A percentile compares a stretch with the other conserved stretches of the same genome.
Evolutionary conservation across 345 rosid genomes (phyloP).

Genomic region (Populus alba): DNA sequence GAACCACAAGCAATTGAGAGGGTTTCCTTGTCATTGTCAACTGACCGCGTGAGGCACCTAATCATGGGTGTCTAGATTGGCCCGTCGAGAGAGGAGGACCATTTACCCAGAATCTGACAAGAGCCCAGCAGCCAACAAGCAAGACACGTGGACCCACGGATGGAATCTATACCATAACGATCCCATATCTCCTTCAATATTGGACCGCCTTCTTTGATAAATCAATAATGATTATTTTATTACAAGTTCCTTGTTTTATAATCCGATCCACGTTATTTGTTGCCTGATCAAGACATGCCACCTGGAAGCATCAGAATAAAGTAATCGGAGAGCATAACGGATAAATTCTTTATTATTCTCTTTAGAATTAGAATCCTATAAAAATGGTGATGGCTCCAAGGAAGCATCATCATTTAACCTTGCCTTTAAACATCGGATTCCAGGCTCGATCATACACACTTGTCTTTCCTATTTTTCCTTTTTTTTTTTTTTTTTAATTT

Average conservation of each 20-base stretch:
- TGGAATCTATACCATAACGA: not conserved
- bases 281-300: not conserved
- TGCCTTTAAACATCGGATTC: not conserved
- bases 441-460: not conserved
- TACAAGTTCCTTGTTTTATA: not conserved
- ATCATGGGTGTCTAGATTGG: not conserved
- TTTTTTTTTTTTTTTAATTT: rapidly evolving
- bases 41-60: not conserved
- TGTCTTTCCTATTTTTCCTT: too few relatives aligned
- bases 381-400: not conserved
- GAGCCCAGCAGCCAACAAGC: not conserved
- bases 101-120: not conserved
- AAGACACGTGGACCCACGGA: not conserved
- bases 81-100: not conserved
- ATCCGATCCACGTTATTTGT: not conserved
- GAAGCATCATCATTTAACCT: not conserved
- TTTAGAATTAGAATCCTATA: not conserved
- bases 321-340: not conserved
- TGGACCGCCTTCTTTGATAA: not conserved
- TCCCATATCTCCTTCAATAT: not conserved
- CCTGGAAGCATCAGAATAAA: not conserved
- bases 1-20: too few relatives aligned
- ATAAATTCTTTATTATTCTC: not conserved
- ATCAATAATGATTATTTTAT: not conserved
- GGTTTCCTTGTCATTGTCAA: not conserved